Percentiles rank a stretch among this genome's conserved stretches.
phyloP scores from a whole-genome alignment of 441 rosid genomes.

The Pelargonium cotyledonis region DNA sequence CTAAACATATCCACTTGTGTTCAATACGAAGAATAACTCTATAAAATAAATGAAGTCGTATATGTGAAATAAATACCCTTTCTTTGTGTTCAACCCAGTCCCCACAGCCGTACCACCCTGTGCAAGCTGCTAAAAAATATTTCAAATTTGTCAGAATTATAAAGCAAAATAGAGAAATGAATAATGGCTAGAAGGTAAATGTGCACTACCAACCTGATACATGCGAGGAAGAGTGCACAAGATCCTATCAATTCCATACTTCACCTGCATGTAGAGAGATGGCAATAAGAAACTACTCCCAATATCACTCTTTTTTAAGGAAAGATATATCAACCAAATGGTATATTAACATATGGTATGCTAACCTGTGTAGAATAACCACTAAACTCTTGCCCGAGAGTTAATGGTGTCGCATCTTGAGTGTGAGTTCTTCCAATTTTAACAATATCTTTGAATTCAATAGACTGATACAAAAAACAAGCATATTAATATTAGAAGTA shows the following conservation, averaged over 20 bases:
- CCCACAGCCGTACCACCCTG: constrained; percentile 99
- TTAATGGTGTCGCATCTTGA: constrained; percentile 97
- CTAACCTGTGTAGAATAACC: constrained; percentile 88
- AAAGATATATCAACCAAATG: constrained; percentile 10
- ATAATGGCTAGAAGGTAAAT: constrained; percentile 10
- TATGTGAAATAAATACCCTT: constrained; percentile 52
- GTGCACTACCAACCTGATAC: constrained; percentile 62
- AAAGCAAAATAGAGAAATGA: neutral
- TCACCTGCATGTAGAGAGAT: constrained; percentile 47
- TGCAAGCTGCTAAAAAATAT: constrained; percentile 67
- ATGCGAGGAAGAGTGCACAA: constrained; percentile 67
- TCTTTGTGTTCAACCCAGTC: constrained; percentile 93
- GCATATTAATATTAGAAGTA: constrained; percentile 1
- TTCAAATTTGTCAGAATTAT: constrained; percentile 27
- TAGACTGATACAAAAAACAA: constrained; percentile 36
- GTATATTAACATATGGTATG: neutral
- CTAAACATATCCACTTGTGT: neutral
- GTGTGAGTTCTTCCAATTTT: constrained; percentile 98
- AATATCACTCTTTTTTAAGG: constrained; percentile 3
- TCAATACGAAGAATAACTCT: neutral
- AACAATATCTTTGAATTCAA: constrained; percentile 79
- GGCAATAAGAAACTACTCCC: constrained; percentile 9
- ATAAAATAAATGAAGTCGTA: neutral
- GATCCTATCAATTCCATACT: constrained; percentile 64
- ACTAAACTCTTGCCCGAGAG: constrained; percentile 94